These are phyloP conservation scores for Ceratocystis destructans DNA, from an alignment of 2,329 filamentous ascomycete species.

Conservation along the genomic window DNA sequence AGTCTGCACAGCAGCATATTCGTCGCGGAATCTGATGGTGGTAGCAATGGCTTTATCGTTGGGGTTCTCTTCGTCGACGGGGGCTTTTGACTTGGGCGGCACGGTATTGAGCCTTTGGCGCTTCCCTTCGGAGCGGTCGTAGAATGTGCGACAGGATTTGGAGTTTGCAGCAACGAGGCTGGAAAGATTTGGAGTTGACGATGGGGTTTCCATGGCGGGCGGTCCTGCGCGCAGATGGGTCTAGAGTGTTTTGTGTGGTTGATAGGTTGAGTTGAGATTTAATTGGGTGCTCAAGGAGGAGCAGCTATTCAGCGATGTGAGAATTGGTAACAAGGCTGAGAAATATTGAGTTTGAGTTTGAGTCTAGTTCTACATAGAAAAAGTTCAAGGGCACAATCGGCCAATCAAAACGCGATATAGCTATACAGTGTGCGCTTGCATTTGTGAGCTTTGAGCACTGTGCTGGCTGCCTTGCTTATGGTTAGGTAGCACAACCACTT, in stretches of 20 bases:
- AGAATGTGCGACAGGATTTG: constrained; percentile 16
- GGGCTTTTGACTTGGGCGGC: constrained; percentile 20
- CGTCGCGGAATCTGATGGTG: constrained; percentile 45
- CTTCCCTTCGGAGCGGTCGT: constrained; percentile 24
- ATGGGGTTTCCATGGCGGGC: constrained; percentile 13
- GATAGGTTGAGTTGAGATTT: neutral
- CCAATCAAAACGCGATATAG: neutral
- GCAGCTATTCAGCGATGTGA: neutral
- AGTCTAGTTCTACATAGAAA: neutral
- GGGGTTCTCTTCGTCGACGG: neutral
- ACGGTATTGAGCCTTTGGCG: constrained; percentile 29
- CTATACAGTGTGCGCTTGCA: neutral
- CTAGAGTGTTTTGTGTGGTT: neutral
- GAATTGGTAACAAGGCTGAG: neutral
- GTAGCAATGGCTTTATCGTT: constrained; percentile 24
- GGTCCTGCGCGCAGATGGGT: neutral
- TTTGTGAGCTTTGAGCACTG: neutral
- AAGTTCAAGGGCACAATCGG: neutral
- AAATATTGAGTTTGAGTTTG: too few relatives aligned
- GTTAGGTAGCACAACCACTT: neutral
- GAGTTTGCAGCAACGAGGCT: constrained; percentile 19
- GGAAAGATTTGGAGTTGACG: constrained; percentile 15
- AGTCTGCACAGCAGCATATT: constrained; percentile 66
- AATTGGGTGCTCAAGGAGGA: neutral
- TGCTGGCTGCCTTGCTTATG: neutral